A percentile compares a stretch with the other conserved stretches of the same genome.
phyloP scores from a whole-genome alignment of 2,329 filamentous ascomycete genomes.

The Teratosphaeria nubilosa region DNA sequence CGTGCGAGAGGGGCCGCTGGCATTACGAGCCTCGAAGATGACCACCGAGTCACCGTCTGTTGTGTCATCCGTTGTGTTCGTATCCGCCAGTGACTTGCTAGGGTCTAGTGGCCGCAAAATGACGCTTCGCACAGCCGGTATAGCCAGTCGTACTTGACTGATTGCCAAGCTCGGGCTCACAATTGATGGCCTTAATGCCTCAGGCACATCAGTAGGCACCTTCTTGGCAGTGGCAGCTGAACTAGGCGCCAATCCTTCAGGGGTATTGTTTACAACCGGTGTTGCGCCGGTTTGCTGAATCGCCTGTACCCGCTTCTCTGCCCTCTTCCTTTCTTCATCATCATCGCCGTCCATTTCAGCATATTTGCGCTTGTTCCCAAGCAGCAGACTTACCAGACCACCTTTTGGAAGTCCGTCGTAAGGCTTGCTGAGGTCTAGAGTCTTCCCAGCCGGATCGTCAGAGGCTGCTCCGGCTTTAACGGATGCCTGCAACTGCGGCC shows the following conservation, averaged over 20 bases:
- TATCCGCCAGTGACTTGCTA: constrained; percentile 30
- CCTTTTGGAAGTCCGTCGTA: constrained; percentile 89
- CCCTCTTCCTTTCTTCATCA: constrained; percentile 52
- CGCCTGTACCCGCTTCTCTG: constrained; percentile 49
- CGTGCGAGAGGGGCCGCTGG: constrained; percentile 47
- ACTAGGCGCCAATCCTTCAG: constrained; percentile 69
- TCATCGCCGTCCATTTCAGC: constrained; percentile 61
- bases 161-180: constrained; percentile 71
- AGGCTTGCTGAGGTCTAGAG: constrained; percentile 83
- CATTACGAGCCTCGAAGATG: constrained; percentile 82
- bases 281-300: constrained; percentile 55
- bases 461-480: constrained; percentile 45
- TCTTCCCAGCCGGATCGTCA: constrained; percentile 47
- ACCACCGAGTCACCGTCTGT: constrained; percentile 52
- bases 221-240: constrained; percentile 47
- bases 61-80: constrained; percentile 23
- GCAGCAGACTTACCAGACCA: constrained; percentile 70
- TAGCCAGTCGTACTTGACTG: constrained; percentile 74
- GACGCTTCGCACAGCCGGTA: constrained; percentile 74
- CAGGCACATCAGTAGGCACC: constrained; percentile 46
- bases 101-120: constrained; percentile 74
- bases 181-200: constrained; percentile 79
- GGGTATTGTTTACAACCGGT: constrained; percentile 64
- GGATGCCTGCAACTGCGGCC: constrained; percentile 76
- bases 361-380: constrained; percentile 88